These are phyloP conservation scores for Centella asiatica DNA, from an alignment of 129 eudicot species.

Conservation along the genomic window DNA sequence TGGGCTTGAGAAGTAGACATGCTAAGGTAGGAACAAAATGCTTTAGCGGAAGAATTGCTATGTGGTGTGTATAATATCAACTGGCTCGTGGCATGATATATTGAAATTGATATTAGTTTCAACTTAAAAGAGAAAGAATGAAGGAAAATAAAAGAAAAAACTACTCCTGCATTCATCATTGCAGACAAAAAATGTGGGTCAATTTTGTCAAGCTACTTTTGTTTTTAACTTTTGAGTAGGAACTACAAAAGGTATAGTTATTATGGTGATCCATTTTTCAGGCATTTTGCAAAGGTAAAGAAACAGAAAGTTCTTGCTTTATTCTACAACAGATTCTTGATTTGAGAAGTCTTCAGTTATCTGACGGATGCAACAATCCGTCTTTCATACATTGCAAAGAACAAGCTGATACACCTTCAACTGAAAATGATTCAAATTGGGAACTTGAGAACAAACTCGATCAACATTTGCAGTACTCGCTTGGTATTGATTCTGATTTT, in stretches of 20 bases:
- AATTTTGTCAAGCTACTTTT: neutral
- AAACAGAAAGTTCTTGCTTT: slow-evolving; percentile 17
- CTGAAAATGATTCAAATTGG: slow-evolving; percentile 9
- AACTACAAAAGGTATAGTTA: neutral
- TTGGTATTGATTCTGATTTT: slow-evolving; percentile 17
- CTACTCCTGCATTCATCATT: too few relatives aligned
- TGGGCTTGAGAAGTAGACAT: slow-evolving; percentile 7
- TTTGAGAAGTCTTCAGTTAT: slow-evolving; percentile 44
- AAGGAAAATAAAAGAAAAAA: too few relatives aligned
- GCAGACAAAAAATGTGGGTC: neutral
- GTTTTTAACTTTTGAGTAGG: neutral
- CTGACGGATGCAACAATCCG: slow-evolving; percentile 21
- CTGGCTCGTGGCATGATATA: too few relatives aligned
- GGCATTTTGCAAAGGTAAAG: slow-evolving; percentile 23
- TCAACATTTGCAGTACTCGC: slow-evolving; percentile 22
- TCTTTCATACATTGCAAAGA: slow-evolving; percentile 27
- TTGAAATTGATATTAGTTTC: too few relatives aligned
- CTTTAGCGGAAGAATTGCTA: neutral
- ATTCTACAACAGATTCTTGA: slow-evolving; percentile 64
- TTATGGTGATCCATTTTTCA: slow-evolving; percentile 11
- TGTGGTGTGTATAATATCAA: too few relatives aligned
- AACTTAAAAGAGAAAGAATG: too few relatives aligned
- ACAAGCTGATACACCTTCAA: slow-evolving; percentile 15
- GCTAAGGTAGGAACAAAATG: slow-evolving; percentile 8
- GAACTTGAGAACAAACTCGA: slow-evolving; percentile 22